Base-by-base conservation (phyloP, 148 eudicot genomes). In the Amaranthus cruentus region DNA sequence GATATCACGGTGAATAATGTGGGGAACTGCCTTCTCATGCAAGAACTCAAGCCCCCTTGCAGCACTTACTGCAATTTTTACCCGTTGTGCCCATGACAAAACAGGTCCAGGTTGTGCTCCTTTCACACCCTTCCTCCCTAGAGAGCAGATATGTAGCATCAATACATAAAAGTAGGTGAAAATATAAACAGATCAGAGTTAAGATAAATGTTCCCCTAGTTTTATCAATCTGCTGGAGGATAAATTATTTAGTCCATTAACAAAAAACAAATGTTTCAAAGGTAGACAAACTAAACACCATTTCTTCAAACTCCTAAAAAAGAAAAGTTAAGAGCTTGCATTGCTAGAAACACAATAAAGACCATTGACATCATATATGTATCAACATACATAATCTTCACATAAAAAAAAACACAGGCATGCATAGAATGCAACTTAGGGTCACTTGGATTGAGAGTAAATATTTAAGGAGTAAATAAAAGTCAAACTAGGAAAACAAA, bases 101-200 rank as follows among this genome's bases (percentile, higher is more conserved):
- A 81, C 88, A 38, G 97, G 97, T 55, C 97, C 96, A 56, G 97
- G 97, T 66, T 92, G 96, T 60, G 97, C 96, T 55, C 97, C 97
- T 85, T 88, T 87, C 9, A 90, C 96, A 50, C 97, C 97, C 78
- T 90, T 90, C 73, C 96, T 81, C 13, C 97, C 97, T 92, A 69
- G 6, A 61, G 51, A 58, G 38, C 38, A 28, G 0, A 73, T 21
- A 68, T 7, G 47, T 15, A 73, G 57, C 7, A 50, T 28, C 38
- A 28, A 57, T 21, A 50, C n/a, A 47, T 46, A 72, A 72, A 58
- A 55, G 21, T 28, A 47, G 50, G 10, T 2, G 50, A 53, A 52
- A 47, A 67, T 5, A 28, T 28, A 28, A 76, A 9, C 28, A 28
- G 38, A 28, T 28, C 4, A 42, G 61, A 47, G 47, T 9, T n/a